Conservation (phyloP, 441 rosid species). For the Gossypium davidsonii region DNA sequence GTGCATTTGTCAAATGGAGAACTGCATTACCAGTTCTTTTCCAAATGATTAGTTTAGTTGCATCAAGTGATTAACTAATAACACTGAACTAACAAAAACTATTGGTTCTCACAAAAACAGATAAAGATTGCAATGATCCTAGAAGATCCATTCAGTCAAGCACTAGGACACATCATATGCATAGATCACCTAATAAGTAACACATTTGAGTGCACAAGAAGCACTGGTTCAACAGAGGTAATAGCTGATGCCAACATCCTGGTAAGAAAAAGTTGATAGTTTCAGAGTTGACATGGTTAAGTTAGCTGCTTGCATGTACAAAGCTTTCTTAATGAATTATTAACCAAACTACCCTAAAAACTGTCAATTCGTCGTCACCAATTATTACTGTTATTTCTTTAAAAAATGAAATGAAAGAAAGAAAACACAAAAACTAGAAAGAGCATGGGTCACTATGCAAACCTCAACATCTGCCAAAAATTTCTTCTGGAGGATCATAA, state of each 20-base stretch:
- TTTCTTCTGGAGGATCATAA: conserved; percentile 94
- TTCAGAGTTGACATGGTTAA: not conserved
- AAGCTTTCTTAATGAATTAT: not conserved
- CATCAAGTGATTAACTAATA: not conserved
- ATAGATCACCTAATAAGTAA: not conserved
- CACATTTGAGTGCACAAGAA: not conserved
- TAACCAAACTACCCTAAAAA: not conserved
- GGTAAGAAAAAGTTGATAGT: not conserved
- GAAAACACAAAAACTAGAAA: not conserved
- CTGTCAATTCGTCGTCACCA: not conserved
- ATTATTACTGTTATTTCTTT: not conserved
- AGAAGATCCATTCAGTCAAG: not conserved
- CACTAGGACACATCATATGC: not conserved
- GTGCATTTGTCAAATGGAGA: not conserved
- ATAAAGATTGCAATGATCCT: not conserved
- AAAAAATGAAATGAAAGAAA: not conserved
- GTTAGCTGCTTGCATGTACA: not conserved
- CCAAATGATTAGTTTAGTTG: not conserved
- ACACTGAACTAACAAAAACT: not conserved
- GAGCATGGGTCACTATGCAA: not conserved
- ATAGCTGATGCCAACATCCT: not conserved
- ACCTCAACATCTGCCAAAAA: conserved; percentile 66
- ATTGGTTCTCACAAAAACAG: not conserved
- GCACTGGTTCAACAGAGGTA: not conserved
- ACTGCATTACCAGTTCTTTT: not conserved